Evolutionary conservation across 1,139 yeast genomes (phyloP).

Genomic region (Pichia inconspicua): DNA sequence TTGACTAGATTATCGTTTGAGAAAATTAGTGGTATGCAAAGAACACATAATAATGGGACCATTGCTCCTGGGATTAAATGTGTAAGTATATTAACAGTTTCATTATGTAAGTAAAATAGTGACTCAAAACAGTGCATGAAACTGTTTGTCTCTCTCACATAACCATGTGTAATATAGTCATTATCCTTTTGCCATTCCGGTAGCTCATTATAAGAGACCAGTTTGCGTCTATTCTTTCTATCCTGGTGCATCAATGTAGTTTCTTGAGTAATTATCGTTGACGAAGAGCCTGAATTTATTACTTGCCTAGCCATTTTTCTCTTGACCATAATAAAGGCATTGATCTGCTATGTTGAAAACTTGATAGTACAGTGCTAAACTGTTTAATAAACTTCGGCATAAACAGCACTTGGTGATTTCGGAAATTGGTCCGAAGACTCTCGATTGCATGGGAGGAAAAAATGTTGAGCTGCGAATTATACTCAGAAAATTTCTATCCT

Average conservation of each 20-base stretch:
- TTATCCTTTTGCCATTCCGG: conserved; percentile 88
- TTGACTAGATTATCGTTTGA: conserved; percentile 20
- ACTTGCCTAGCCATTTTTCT: not conserved
- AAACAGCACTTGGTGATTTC: not conserved
- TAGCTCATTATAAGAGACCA: conserved; percentile 34
- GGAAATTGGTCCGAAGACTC: not conserved
- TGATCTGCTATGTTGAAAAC: not conserved
- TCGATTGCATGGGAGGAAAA: not conserved
- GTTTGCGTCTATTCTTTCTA: conserved; percentile 1
- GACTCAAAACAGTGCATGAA: conserved; percentile 45
- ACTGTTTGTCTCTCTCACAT: conserved; percentile 63
- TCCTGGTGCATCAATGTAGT: not conserved
- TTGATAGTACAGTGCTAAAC: not conserved
- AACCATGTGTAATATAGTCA: conserved; percentile 65
- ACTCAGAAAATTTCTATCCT: too few relatives aligned
- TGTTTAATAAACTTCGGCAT: not conserved
- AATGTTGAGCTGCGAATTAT: not conserved
- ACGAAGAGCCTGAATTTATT: not conserved
- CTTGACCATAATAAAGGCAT: not conserved
- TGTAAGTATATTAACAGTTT: conserved; percentile 72
- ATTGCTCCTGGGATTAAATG: conserved; percentile 65
- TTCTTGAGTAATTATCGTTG: not conserved
- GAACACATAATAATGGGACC: conserved; percentile 26
- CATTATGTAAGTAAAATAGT: conserved; percentile 70
- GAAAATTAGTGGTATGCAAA: conserved; percentile 18